Percentiles rank a stretch among this genome's conserved stretches.
Conservation (phyloP, 192 early-diverging fungal genomes). For the Mortierella claussenii region DNA sequence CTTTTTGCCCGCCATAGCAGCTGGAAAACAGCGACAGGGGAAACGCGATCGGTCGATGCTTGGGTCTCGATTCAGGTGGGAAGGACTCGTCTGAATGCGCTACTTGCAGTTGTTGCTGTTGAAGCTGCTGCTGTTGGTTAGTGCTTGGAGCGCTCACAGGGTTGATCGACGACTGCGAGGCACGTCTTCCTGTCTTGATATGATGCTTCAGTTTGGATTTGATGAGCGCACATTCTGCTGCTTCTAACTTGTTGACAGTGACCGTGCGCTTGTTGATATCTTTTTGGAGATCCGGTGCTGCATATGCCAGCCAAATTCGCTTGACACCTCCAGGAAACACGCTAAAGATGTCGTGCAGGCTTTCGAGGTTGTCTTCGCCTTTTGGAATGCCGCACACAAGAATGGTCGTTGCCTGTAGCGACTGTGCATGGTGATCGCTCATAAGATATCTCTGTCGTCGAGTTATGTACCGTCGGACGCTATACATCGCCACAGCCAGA, state of each 20-base stretch:
- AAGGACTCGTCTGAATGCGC: constrained; percentile 24
- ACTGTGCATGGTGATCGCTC: constrained; percentile 50
- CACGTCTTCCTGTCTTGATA: neutral
- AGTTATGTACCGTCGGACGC: constrained; percentile 64
- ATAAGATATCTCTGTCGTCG: constrained; percentile 73
- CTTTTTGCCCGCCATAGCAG: constrained; percentile 61
- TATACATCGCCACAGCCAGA: constrained; percentile 60
- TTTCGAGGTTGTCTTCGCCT: constrained; percentile 55
- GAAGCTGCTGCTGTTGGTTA: neutral
- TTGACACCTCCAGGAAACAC: constrained; percentile 72
- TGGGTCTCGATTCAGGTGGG: constrained; percentile 60
- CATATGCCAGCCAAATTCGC: constrained; percentile 66
- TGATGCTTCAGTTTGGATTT: constrained; percentile 22
- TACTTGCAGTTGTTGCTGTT: constrained; percentile 6
- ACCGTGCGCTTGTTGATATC: constrained; percentile 58
- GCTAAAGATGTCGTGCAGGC: constrained; percentile 59
- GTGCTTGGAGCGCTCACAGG: neutral
- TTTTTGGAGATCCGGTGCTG: constrained; percentile 57
- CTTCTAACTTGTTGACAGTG: constrained; percentile 59
- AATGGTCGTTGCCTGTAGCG: constrained; percentile 65
- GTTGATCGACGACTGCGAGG: constrained; percentile 6
- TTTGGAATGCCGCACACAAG: constrained; percentile 72
- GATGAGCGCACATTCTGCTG: constrained; percentile 57
- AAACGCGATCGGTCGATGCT: constrained; percentile 58
- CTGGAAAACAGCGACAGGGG: constrained; percentile 38